Evolutionary conservation across 192 early-diverging fungal species (phyloP), one percentile per base, ranked within the genome.

Genomic region (Coemansia sp.): DNA sequence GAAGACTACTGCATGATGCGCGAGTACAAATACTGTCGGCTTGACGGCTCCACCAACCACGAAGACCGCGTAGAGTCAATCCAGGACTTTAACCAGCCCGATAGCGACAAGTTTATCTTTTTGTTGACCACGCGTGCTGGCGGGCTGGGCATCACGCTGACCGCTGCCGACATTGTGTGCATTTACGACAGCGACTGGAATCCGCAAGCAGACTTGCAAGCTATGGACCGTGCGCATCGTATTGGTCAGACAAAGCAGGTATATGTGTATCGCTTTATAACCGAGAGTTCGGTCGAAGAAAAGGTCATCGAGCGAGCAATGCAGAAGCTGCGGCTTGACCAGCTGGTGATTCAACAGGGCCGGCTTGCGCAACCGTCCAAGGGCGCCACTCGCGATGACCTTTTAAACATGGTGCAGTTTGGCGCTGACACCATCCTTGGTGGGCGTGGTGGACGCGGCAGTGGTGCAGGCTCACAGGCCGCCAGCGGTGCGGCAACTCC

Each of bases 201-300:
- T 59, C 91, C 91, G 28, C 88, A 91, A 72, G 89, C 88, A 3
- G 91, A 97, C 77, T 74, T 93, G 13, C 91, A 91, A 76, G 94
- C 94, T 15, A 91, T 94, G 82, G 96, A 99, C 76, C 91, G 96
- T 45, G 96, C 96, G 6, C 96, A 99, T 80, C 92, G 96, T 69
- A 99, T 99, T 49, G 96, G 96, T 5, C 96, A 99, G 64, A 99
- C 88, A 31, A 97, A 97, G 72, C 94, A 99, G 70, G 96, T 99
- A 26, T 82, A 90, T 50, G 92, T 99, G 13, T 99, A 91, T 69
- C 79, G 96, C 40, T 94, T 99, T 55, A 92, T 99, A 16, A 92
- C 94, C 31, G 94, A 97, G 84, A 92, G 94, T 61, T 88, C 92
- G 10, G 90, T 99, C 62, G 96, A 99, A 74, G 96, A 99, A 67